These are phyloP conservation scores for Cladorrhinum sp. DNA, from an alignment of 2,329 filamentous ascomycete genomes.

Conservation along the genomic window DNA sequence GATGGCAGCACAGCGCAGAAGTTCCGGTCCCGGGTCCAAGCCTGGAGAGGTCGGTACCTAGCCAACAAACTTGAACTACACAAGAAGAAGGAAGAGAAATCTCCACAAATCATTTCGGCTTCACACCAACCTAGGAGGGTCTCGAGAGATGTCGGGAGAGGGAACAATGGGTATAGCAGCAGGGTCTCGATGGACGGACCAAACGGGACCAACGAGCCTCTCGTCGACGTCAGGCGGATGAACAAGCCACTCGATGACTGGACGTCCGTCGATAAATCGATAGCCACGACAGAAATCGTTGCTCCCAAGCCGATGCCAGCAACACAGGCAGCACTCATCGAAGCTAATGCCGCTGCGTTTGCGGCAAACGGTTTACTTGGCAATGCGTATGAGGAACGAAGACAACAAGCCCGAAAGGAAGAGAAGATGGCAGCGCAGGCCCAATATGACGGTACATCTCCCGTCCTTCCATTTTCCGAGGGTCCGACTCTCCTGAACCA, in stretches of 20 bases:
- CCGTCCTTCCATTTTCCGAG: slow-evolving; percentile 48
- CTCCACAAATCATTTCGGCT: slow-evolving; percentile 30
- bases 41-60: slow-evolving; percentile 90
- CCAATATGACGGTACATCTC: slow-evolving; percentile 26
- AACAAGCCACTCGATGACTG: slow-evolving; percentile 50
- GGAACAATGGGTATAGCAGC: slow-evolving; percentile 34
- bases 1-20: slow-evolving; percentile 63
- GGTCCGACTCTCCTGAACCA: slow-evolving; percentile 56
- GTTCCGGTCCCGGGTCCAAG: slow-evolving; percentile 70
- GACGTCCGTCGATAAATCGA: slow-evolving; percentile 25
- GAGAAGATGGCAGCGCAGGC: slow-evolving; percentile 18
- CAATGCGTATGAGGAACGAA: slow-evolving; percentile 47
- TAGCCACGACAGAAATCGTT: slow-evolving; percentile 16
- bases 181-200: slow-evolving; percentile 46
- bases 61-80: slow-evolving; percentile 57
- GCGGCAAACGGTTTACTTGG: slow-evolving; percentile 51
- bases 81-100: slow-evolving; percentile 31
- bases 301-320: slow-evolving; percentile 23
- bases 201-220: slow-evolving; percentile 63
- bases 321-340: slow-evolving; percentile 33
- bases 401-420: slow-evolving; percentile 31
- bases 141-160: slow-evolving; percentile 30
- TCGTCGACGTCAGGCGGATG: slow-evolving; percentile 62
- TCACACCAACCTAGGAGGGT: slow-evolving; percentile 32
- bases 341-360: slow-evolving; percentile 45